These are phyloP conservation scores for Sergeia podlipaevii DNA, from an alignment of 208 protist species.

Conservation along the genomic window DNA sequence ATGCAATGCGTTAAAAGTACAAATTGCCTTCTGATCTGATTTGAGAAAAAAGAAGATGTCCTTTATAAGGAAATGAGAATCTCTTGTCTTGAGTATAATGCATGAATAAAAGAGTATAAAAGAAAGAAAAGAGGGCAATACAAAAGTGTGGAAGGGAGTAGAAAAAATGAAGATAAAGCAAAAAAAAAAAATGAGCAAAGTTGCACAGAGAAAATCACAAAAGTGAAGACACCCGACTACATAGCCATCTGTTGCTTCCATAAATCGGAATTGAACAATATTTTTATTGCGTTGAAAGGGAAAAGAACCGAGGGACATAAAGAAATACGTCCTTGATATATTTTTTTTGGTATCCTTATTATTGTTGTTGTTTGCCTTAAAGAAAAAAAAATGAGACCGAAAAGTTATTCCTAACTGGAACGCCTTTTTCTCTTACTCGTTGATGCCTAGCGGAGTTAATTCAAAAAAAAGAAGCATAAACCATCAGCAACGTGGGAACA, in stretches of 20 bases:
- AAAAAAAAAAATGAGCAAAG: conserved; percentile 4
- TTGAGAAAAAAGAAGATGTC: too few relatives aligned
- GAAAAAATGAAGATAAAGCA: background rate
- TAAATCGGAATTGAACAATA: too few relatives aligned
- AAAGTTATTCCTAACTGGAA: conserved; percentile 1
- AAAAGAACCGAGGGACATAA: too few relatives aligned
- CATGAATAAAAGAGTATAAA: conserved; percentile 10
- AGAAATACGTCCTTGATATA: too few relatives aligned
- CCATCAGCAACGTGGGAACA: too few relatives aligned
- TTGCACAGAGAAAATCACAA: too few relatives aligned
- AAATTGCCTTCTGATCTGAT: too few relatives aligned
- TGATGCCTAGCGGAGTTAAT: background rate
- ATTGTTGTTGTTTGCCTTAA: conserved; percentile 7
- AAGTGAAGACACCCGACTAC: too few relatives aligned
- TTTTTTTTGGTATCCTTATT: conserved; percentile 3
- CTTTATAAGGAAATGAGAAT: conserved; percentile 12
- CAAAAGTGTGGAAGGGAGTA: conserved; percentile 3
- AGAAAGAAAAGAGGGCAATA: conserved; percentile 7
- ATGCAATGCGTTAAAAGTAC: too few relatives aligned
- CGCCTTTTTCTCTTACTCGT: too few relatives aligned
- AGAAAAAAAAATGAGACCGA: conserved; percentile 10
- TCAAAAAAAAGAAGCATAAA: conserved; percentile 3
- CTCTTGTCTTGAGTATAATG: background rate
- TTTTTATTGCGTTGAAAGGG: too few relatives aligned
- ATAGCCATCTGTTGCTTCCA: too few relatives aligned